Evolutionary conservation across 2,329 filamentous ascomycete species (phyloP).

Genomic region (Akanthomyces lecanii): DNA sequence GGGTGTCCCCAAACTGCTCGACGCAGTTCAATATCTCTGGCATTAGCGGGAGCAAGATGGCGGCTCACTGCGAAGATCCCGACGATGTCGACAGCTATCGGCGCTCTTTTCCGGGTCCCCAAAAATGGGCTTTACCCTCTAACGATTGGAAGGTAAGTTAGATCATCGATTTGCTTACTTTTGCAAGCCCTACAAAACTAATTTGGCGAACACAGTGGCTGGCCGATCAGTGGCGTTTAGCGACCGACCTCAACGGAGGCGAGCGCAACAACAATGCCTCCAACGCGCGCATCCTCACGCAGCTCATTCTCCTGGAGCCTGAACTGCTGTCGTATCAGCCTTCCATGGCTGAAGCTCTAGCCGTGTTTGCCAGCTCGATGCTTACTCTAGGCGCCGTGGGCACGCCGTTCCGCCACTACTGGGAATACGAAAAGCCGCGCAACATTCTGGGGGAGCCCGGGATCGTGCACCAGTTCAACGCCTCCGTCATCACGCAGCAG

Average conservation of each 20-base stretch:
- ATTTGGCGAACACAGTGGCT: slow-evolving; percentile 34
- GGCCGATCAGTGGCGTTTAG: slow-evolving; percentile 48
- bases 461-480: slow-evolving; percentile 56
- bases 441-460: slow-evolving; percentile 40
- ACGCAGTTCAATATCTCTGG: slow-evolving; percentile 57
- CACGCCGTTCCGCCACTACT: slow-evolving; percentile 57
- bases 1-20: slow-evolving; percentile 61
- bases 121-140: slow-evolving; percentile 30
- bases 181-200: background rate
- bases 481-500: slow-evolving; percentile 58
- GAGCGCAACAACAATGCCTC: slow-evolving; percentile 51
- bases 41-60: slow-evolving; percentile 54
- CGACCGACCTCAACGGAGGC: slow-evolving; percentile 55
- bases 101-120: slow-evolving; percentile 32
- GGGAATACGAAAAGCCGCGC: slow-evolving; percentile 37
- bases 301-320: slow-evolving; percentile 43
- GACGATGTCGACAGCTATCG: slow-evolving; percentile 53
- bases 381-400: slow-evolving; percentile 56
- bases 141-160: slow-evolving; percentile 46
- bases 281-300: slow-evolving; percentile 52
- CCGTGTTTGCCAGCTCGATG: slow-evolving; percentile 64
- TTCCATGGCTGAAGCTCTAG: slow-evolving; percentile 68
- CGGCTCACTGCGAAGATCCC: slow-evolving; percentile 56
- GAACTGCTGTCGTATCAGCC: slow-evolving; percentile 51
- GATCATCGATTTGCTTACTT: too few species aligned